phyloP scores from a whole-genome alignment of 2,329 filamentous ascomycete species.

The Aspergillus tanneri region DNA sequence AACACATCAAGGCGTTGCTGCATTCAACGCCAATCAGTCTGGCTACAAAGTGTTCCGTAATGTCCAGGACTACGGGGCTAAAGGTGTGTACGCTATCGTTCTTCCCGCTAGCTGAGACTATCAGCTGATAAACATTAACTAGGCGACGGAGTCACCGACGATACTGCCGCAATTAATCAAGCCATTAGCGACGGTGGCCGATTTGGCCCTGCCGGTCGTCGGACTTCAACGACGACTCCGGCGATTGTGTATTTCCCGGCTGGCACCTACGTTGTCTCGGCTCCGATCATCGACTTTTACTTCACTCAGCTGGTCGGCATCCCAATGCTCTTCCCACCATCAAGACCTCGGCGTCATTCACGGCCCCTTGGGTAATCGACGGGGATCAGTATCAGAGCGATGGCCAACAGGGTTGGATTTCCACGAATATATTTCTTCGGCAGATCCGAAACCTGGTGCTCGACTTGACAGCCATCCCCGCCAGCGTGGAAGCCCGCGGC shows the following conservation, averaged over 20 bases:
- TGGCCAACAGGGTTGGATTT: constrained; percentile 39
- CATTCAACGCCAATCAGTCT: constrained; percentile 29
- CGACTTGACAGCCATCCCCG: constrained; percentile 50
- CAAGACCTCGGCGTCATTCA: constrained; percentile 54
- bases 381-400: constrained; percentile 52
- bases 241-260: constrained; percentile 59
- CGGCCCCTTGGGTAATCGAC: constrained; percentile 59
- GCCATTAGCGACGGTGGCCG: constrained; percentile 49
- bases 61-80: constrained; percentile 34
- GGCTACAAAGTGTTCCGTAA: constrained; percentile 31
- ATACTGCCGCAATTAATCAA: constrained; percentile 56
- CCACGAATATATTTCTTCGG: constrained; percentile 63
- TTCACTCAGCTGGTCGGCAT: constrained; percentile 62
- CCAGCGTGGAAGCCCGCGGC: constrained; percentile 30
- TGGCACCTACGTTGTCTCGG: constrained; percentile 59
- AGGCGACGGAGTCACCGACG: constrained; percentile 53
- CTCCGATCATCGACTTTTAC: constrained; percentile 62
- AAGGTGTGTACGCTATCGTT: constrained; percentile 18
- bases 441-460: constrained; percentile 66
- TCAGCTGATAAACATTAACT: constrained; percentile 12
- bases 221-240: constrained; percentile 52
- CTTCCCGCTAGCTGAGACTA: no score
- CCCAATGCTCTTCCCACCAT: constrained; percentile 57
- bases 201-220: no score
- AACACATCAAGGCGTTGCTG: constrained; percentile 31